Evolutionary conservation across 2,329 filamentous ascomycete species (phyloP).

Genomic region (Ophiocordyceps camponoti-rufipedis): DNA sequence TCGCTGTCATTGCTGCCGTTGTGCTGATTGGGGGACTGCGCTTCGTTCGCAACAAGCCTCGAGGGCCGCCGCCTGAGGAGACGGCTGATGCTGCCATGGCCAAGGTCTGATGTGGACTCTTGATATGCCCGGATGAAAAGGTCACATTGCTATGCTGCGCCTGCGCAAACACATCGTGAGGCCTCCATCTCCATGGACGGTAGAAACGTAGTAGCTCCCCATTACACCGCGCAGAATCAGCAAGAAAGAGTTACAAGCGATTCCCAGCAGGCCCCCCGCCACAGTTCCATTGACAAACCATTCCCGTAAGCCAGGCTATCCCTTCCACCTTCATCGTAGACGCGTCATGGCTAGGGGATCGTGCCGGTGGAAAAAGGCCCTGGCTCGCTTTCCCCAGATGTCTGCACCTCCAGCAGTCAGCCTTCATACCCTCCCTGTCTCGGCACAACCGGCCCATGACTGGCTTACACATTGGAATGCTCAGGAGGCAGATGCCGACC

Average conservation of each 20-base stretch:
- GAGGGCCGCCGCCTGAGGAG: slow-evolving; percentile 5
- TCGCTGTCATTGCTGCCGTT: slow-evolving; percentile 24
- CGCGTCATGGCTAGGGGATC: slow-evolving; percentile 37
- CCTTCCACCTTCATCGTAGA: slow-evolving; percentile 7
- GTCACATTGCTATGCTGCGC: no score
- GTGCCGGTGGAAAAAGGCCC: slow-evolving; percentile 58
- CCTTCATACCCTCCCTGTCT: background rate
- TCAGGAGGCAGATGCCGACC: slow-evolving; percentile 55
- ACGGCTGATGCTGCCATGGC: slow-evolving; percentile 2
- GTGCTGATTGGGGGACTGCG: slow-evolving; percentile 24
- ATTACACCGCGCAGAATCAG: no score
- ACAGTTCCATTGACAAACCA: no score
- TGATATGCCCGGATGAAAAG: no score
- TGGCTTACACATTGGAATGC: slow-evolving; percentile 58
- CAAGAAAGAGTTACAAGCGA: no score
- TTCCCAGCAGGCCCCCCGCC: no score
- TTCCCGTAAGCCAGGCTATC: background rate
- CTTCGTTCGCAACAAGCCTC: slow-evolving; percentile 27
- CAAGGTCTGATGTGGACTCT: slow-evolving; percentile 4
- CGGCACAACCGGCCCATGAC: background rate
- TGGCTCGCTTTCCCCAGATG: slow-evolving; percentile 59
- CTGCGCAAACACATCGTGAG: no score
- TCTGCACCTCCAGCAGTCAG: slow-evolving; percentile 27
- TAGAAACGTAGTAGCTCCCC: no score
- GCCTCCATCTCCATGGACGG: no score